Evolutionary conservation across 192 early-diverging fungal species (phyloP).

Genomic region (Lobosporangium transversale): DNA sequence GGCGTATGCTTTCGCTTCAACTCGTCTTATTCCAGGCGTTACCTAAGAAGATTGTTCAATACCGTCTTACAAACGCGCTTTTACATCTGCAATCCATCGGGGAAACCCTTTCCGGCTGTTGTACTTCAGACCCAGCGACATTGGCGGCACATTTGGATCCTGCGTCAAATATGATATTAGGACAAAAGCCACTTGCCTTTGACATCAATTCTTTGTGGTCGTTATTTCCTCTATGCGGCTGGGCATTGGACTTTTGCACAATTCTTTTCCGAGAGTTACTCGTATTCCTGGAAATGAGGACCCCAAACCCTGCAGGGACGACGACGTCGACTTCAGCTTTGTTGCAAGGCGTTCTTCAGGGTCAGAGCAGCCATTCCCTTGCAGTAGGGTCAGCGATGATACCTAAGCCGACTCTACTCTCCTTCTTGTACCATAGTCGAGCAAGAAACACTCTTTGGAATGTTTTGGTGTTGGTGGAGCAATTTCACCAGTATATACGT

Average conservation of each 20-base stretch:
- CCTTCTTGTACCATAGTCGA: slow-evolving; percentile 43
- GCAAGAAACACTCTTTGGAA: slow-evolving; percentile 38
- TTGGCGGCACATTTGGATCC: slow-evolving; percentile 34
- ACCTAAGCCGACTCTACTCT: slow-evolving; percentile 11
- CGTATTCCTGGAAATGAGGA: slow-evolving; percentile 35
- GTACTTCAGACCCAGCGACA: slow-evolving; percentile 29
- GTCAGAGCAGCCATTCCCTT: too few species aligned
- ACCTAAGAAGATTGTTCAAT: slow-evolving; percentile 40
- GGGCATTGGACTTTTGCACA: slow-evolving; percentile 45
- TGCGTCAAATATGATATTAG: slow-evolving; percentile 2
- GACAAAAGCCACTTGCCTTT: slow-evolving; percentile 31
- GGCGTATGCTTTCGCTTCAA: slow-evolving; percentile 38
- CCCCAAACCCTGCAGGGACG: not conserved
- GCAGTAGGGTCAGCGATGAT: not conserved
- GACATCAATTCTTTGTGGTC: slow-evolving; percentile 40
- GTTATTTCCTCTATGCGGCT: slow-evolving; percentile 44
- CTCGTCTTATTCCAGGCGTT: slow-evolving; percentile 38
- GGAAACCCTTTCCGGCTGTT: slow-evolving; percentile 43
- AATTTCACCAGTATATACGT: slow-evolving; percentile 25
- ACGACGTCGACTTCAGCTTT: slow-evolving; percentile 3
- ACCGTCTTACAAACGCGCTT: slow-evolving; percentile 24
- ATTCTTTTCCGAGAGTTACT: slow-evolving; percentile 44
- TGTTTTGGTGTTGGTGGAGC: slow-evolving; percentile 35
- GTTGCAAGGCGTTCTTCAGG: slow-evolving; percentile 1
- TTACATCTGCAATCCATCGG: slow-evolving; percentile 50